Evolutionary conservation across 306 rosid species (phyloP), one percentile per base, ranked within the genome.

Genomic region (Argentina anserina): DNA sequence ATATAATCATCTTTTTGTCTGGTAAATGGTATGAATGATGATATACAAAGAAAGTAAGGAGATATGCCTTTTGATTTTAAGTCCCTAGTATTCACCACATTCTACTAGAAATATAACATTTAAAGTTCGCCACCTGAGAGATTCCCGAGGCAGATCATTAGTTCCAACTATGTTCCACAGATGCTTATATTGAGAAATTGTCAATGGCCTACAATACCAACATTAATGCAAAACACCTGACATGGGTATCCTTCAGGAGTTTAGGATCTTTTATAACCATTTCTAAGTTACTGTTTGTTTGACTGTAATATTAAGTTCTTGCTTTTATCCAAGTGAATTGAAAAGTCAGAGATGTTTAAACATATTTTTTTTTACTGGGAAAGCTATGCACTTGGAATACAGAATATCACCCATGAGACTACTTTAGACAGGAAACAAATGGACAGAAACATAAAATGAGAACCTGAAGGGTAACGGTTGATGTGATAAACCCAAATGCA

Each of bases 401-500:
- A 37, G 37, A 67, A 53, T 28, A 36, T 31, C 55, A 55, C 10
- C 34, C 25, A n/a, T 45, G 40, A 40, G 65, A 13, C 17, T 42
- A 75, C 29, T 52, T 29, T 4, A 21, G 36, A 61, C 61, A 40
- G 62, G 8, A 41, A 58, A 25, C 3, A 36, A 39, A 39, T 41
- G 15, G 23, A 46, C 69, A 34, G 5, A 56, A 43, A 31, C 14
- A 61, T 37, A 33, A 31, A 15, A 34, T 65, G 60, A 34, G 52
- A 74, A 90, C 97, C 96, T 93, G 98, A 52, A 93, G 87, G 80
- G 70, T 90, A 75, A 93, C 93, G 26, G 93, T 88, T 49, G 98
- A 93, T 26, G 96, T 92, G 64, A 92, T 92, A 79, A 92, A 92
- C 76, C 98, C 98, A 83, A 92, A 92, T 45, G 97, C 97, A 90